Evolutionary conservation across 352 stramenopile genomes (phyloP).

Genomic region (Pythium rishiriense): DNA sequence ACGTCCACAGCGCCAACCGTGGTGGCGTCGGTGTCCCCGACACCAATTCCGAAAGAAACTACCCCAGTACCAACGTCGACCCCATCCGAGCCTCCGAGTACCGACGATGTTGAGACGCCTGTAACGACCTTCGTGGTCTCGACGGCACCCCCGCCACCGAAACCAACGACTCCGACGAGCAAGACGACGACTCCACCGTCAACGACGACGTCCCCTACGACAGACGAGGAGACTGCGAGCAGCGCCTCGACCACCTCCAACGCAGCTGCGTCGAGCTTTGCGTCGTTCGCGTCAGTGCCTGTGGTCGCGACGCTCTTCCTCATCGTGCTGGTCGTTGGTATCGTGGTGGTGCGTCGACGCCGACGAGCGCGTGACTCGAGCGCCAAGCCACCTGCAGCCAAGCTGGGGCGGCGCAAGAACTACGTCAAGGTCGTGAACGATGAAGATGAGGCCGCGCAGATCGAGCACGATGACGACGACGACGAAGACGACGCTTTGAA

Average conservation of each 20-base stretch:
- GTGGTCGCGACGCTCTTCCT: slow-evolving; percentile 16
- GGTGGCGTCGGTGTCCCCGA: no score
- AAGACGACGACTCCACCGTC: slow-evolving; percentile 2
- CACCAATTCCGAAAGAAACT: no score
- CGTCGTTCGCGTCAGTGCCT: slow-evolving; percentile 19
- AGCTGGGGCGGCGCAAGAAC: slow-evolving; percentile 18
- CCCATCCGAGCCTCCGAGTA: no score
- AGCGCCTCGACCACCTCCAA: not conserved
- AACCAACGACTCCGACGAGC: not conserved
- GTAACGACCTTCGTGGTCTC: not conserved
- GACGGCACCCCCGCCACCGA: slow-evolving; percentile 1
- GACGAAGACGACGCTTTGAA: not conserved
- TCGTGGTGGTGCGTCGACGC: slow-evolving; percentile 10
- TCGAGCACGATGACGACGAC: not conserved
- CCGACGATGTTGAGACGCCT: not conserved
- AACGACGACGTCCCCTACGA: not conserved
- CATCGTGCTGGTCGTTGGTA: slow-evolving; percentile 3
- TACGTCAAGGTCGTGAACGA: slow-evolving; percentile 30
- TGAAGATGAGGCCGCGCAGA: slow-evolving; percentile 18
- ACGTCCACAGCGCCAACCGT: not conserved
- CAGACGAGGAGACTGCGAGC: not conserved
- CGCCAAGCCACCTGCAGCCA: not conserved
- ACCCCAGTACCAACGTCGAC: no score
- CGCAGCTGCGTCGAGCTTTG: slow-evolving; percentile 5
- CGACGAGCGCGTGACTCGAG: not conserved